Evolutionary conservation across 2,329 filamentous ascomycete genomes (phyloP), one percentile per base, ranked within the genome.

Genomic region (Dactylellina leptospora): DNA sequence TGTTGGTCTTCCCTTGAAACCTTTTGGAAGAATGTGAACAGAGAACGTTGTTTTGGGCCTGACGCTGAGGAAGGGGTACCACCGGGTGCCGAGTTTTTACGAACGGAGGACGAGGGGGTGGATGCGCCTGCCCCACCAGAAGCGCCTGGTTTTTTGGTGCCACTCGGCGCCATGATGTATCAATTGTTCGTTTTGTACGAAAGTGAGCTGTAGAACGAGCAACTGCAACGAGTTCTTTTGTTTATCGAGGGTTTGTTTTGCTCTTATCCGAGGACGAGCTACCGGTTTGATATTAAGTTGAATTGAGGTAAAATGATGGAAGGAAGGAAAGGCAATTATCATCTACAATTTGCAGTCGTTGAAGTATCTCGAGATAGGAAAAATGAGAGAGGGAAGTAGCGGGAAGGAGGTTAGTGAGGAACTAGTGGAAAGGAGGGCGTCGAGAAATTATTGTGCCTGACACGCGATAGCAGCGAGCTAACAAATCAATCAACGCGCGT

Each of bases 11-110:
- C 79, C 33, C 85, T 85, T 80, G 96, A 91, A 80, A 92, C 96
- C 79, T 91, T 96, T 3, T 92, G 89, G 4, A 89, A 85, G 3
- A 92, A 91, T 0, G 91, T 93, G 68, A 88, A 81, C 68, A 83
- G 83, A 36, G 81, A 68, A 76, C 80, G 69, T 76, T 80, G 76
- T 77, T 82, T 76, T 75, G 79, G 74, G 74, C 78, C 76, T 74
- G 77, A 64, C 75, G 81, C 76, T 78, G 81, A 63, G 75, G 80
- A 79, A 0, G 81, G 78, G 61, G 83, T 83, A 73, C 81, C 81
- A 50, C 79, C 79, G 2, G 79, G 78, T 11, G 81, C 61, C 23
- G 61, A 66, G 44, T 51, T 74, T 72, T 75, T 73, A 56, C 75
- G 73, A 58, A 66, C 38, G 2, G 74, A 56, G 44, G 75, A 74